Evolutionary conservation across 352 stramenopile species (phyloP).

Genomic region (Pythium pyrilobum): DNA sequence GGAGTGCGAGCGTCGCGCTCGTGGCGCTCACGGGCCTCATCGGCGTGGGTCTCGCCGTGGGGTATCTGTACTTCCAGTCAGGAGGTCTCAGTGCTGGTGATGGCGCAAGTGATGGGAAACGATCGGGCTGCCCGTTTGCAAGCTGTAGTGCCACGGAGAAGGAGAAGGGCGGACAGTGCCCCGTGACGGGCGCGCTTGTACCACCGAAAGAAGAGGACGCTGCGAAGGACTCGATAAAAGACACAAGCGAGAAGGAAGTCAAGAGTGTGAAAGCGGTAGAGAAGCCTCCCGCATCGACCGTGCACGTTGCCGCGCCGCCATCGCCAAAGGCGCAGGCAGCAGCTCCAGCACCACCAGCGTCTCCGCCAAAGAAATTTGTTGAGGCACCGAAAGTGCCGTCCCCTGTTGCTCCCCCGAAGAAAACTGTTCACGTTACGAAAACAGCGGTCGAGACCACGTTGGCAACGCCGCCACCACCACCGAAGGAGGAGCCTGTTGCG

Average conservation of each 20-base stretch:
- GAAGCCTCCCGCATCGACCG: too few species aligned
- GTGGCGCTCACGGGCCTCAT: conserved; percentile 58
- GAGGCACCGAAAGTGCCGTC: not conserved
- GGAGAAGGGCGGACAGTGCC: conserved; percentile 32
- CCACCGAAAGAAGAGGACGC: conserved; percentile 12
- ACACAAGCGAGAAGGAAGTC: not conserved
- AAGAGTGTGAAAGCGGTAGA: not conserved
- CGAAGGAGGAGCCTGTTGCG: not conserved
- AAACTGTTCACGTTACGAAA: conserved; percentile 1
- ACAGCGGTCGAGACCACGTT: not conserved
- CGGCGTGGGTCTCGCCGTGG: conserved; percentile 49
- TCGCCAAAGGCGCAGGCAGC: not conserved
- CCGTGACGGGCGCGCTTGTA: conserved; percentile 32
- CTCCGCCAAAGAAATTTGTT: not conserved
- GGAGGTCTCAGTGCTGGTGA: conserved; percentile 1
- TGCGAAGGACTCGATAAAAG: not conserved
- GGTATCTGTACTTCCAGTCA: conserved; percentile 52
- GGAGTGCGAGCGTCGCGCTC: conserved; percentile 32
- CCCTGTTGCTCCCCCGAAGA: conserved; percentile 2
- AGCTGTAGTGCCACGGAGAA: conserved; percentile 27
- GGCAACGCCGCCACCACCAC: not conserved
- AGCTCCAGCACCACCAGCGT: not conserved
- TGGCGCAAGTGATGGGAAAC: conserved; percentile 13
- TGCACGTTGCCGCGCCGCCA: not conserved
- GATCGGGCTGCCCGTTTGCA: conserved; percentile 22